A percentile compares a stretch with the other conserved stretches of the same genome.
These are phyloP conservation scores for Flaveria linearis DNA, from an alignment of 129 eudicot genomes.

Conservation along the genomic window DNA sequence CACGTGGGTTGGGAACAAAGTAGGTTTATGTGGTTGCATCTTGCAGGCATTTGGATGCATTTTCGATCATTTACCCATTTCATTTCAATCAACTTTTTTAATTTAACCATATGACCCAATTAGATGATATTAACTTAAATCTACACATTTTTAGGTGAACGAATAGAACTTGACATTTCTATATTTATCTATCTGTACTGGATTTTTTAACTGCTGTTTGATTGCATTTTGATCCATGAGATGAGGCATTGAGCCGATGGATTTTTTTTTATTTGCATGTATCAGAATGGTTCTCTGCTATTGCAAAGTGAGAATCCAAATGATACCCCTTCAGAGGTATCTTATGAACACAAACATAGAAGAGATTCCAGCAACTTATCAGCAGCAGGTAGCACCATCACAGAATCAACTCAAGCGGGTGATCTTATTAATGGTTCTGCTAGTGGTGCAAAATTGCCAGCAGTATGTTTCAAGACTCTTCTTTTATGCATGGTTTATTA, in stretches of 20 bases:
- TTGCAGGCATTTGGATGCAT: not conserved
- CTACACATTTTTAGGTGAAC: not conserved
- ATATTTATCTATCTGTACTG: not conserved
- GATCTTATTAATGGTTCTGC: conserved; percentile 69
- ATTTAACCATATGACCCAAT: not conserved
- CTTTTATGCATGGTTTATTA: conserved; percentile 7
- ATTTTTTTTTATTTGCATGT: not conserved
- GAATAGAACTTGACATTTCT: not conserved
- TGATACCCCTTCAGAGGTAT: conserved; percentile 38
- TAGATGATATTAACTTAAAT: not conserved
- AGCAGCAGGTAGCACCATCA: conserved; percentile 64
- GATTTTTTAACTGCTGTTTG: conserved; percentile 15
- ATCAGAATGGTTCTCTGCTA: conserved; percentile 49
- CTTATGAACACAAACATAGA: conserved; percentile 38
- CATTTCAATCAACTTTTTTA: not conserved
- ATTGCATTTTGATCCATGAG: conserved; percentile 1
- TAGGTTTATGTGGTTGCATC: conserved; percentile 6
- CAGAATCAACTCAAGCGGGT: conserved; percentile 75
- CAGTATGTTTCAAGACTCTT: conserved; percentile 42
- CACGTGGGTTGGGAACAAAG: not conserved
- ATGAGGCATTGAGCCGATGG: not conserved
- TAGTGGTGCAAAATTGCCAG: conserved; percentile 52
- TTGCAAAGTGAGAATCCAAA: conserved; percentile 53
- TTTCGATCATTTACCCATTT: not conserved
- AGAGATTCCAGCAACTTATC: conserved; percentile 66